Base-by-base conservation (phyloP, 176 grass and related monocot genomes). In the Hsuehochloa calcarea region DNA sequence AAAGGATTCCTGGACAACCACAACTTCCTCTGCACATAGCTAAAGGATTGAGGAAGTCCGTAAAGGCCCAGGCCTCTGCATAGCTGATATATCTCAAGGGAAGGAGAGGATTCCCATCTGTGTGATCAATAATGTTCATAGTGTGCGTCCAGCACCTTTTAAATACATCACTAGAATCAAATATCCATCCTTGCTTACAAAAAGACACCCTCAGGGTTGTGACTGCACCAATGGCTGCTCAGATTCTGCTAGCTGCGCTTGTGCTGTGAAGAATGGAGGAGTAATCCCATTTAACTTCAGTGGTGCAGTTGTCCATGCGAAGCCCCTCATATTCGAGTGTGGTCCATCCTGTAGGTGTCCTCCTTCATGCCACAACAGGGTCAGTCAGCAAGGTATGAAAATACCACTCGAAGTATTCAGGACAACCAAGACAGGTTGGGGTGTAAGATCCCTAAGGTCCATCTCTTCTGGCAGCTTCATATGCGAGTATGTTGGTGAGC, bases 381-480 rank as follows among this genome's bases (percentile, higher is more conserved):
- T 94, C 35, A 94, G 86, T 79, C 92, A 94, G 43, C 84, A 66
- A 59, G 95, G 90, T 51, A 79, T 92, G 78, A 90, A 90, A 80
- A 88, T 94, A 80, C 86, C 78, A 26, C 71, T 97, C 5, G 92
- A 94, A 75, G 86, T 97, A 63, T 97, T 94, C 84, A 92, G 86
- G 63, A 97, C 90, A 46, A 52, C 58, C 23, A 82, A 75, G 41
- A 92, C 63, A 76, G 95, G 92, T 26, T 94, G 92, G 92, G 95
- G 95, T 2, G 92, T 97, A 65, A 84, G 95, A 82, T 97, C 92
- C 39, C 35, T 97, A 63, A 84, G 79, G 38, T 94, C 92, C 20
- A 97, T 97, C 54, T 65, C 88, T 54, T 86, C 95, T 25, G 92
- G 95, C 22, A 92, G 92, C 60, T 97, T 94, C 50, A 69, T 94